phyloP scores from a whole-genome alignment of 2,329 filamentous ascomycete genomes.

The Saccharata proteae region DNA sequence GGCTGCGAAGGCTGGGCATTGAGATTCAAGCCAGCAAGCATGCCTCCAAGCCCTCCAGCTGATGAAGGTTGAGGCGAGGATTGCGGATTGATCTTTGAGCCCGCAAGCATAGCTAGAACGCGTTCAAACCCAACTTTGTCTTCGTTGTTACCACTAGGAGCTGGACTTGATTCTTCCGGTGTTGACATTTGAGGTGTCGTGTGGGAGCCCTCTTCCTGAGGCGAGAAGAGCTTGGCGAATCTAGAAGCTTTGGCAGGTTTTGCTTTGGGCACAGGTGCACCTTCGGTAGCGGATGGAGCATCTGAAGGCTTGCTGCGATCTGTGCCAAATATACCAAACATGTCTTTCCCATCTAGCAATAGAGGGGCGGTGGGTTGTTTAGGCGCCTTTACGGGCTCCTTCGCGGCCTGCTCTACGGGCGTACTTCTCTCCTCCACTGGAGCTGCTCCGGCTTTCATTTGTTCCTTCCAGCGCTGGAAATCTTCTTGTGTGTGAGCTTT shows the following conservation, averaged over 20 bases:
- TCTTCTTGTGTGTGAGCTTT: conserved; percentile 74
- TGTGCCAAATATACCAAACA: conserved; percentile 53
- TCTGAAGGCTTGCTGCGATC: conserved; percentile 28
- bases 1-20: too few relatives aligned
- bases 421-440: conserved; percentile 31
- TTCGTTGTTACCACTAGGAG: conserved; percentile 37
- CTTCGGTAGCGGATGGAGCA: conserved; percentile 11
- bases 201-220: conserved; percentile 29
- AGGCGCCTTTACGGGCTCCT: conserved; percentile 21
- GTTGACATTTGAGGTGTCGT: conserved; percentile 15
- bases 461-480: conserved; percentile 88
- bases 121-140: conserved; percentile 81
- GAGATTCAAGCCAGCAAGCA: too few relatives aligned
- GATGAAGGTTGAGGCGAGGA: conserved; percentile 14
- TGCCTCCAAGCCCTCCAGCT: too few relatives aligned
- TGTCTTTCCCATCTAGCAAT: conserved; percentile 53
- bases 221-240: conserved; percentile 62
- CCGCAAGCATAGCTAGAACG: conserved; percentile 69
- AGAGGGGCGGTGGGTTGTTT: conserved; percentile 46
- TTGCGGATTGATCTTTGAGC: conserved; percentile 17
- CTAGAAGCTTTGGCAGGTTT: conserved; percentile 53
- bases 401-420: conserved; percentile 23
- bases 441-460: conserved; percentile 59
- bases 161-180: conserved; percentile 11
- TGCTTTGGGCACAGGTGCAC: conserved; percentile 24